phyloP scores from a whole-genome alignment of 345 rosid species.

The Kandelia obovata region DNA sequence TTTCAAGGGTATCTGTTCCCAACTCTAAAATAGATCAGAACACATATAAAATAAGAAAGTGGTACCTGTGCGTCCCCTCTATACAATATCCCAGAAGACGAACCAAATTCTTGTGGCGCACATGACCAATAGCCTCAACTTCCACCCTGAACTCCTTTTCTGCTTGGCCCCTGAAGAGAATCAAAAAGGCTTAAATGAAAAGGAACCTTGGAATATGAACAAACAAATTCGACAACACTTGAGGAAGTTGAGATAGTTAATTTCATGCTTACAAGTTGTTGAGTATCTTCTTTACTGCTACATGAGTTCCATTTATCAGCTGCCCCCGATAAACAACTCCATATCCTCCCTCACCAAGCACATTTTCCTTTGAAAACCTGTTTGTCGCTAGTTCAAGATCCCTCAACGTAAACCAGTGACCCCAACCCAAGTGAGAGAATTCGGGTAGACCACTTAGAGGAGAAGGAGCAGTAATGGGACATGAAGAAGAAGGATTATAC shows the following conservation, averaged over 20 bases:
- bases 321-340: constrained; percentile 70
- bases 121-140: constrained; percentile 84
- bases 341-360: constrained; percentile 81
- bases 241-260: background rate
- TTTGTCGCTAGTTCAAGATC: constrained; percentile 78
- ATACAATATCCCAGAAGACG: constrained; percentile 78
- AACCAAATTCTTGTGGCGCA: constrained; percentile 81
- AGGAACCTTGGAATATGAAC: constrained; percentile 7
- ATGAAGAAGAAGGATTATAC: constrained; percentile 62
- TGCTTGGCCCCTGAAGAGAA: constrained; percentile 65
- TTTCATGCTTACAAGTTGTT: constrained; percentile 59
- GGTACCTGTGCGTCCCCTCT: constrained; percentile 72
- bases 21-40: constrained; percentile 4
- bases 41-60: background rate
- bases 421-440: constrained; percentile 82
- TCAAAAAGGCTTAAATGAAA: background rate
- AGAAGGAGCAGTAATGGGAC: constrained; percentile 66
- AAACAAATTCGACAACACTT: background rate
- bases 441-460: constrained; percentile 68
- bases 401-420: constrained; percentile 83
- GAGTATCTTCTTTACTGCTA: constrained; percentile 72
- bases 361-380: constrained; percentile 64
- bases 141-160: constrained; percentile 79
- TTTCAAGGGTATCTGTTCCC: background rate
- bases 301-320: constrained; percentile 65